Conservation (phyloP, 2,329 filamentous ascomycete species). For the Fusarium albidum region DNA sequence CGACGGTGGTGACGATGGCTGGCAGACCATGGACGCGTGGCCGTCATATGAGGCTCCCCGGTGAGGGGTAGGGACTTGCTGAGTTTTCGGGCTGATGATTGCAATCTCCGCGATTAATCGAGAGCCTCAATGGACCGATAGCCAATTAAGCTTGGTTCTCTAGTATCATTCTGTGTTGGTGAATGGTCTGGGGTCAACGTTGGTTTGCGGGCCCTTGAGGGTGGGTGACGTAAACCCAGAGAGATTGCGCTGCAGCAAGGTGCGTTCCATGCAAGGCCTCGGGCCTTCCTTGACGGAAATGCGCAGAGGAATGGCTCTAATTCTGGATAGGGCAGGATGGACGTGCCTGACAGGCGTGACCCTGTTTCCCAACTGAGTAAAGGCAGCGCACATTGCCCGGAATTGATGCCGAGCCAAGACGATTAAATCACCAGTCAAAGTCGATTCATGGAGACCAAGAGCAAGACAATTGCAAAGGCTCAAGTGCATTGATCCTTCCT, state of each 20-base stretch:
- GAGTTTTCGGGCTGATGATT: not conserved
- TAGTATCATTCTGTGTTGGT: not conserved
- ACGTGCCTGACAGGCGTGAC: conserved; percentile 1
- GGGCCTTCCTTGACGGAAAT: not conserved
- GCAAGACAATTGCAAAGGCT: too few relatives aligned
- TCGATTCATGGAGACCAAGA: too few relatives aligned
- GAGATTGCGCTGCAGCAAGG: too few relatives aligned
- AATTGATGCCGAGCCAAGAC: not conserved
- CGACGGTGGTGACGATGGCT: conserved; percentile 2
- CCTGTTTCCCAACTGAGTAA: not conserved
- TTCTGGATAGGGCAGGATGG: conserved; percentile 13
- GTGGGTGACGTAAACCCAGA: too few relatives aligned
- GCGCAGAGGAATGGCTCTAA: conserved; percentile 3
- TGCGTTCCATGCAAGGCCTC: too few relatives aligned
- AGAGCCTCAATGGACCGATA: not conserved
- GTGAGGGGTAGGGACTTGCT: not conserved
- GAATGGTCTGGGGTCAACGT: not conserved
- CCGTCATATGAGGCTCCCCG: conserved; percentile 4
- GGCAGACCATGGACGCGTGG: conserved; percentile 16
- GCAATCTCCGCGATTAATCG: not conserved
- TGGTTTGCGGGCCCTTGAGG: too few relatives aligned
- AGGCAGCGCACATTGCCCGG: not conserved
- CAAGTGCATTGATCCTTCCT: not conserved
- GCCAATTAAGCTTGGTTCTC: conserved; percentile 4
- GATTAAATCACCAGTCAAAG: not conserved